Conservation (phyloP, 345 rosid genomes). For the Trapa bicornis region DNA sequence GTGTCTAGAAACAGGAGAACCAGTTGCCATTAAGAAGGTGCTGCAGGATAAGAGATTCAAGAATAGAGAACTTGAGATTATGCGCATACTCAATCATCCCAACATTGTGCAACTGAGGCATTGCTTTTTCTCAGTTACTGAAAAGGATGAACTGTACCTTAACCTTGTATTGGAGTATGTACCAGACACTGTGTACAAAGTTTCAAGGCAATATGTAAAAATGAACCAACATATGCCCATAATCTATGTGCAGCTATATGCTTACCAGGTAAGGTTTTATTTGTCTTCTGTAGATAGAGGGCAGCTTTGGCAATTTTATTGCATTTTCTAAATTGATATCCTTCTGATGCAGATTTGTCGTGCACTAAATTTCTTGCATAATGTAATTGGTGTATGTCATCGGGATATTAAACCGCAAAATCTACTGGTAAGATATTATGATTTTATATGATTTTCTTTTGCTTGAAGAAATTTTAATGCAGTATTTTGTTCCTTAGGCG, state of each 20-base stretch:
- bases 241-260: conserved; percentile 60
- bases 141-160: conserved; percentile 81
- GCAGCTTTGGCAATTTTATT: background rate
- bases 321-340: conserved; percentile 2
- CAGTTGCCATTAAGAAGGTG: conserved; percentile 91
- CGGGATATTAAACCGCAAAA: conserved; percentile 99
- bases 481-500: background rate
- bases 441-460: background rate
- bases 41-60: conserved; percentile 93
- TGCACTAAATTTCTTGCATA: conserved; percentile 81
- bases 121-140: conserved; percentile 85
- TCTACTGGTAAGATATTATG: conserved; percentile 51
- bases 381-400: conserved; percentile 83
- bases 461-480: background rate
- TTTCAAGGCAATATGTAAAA: conserved; percentile 63
- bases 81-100: conserved; percentile 78
- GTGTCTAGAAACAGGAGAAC: conserved; percentile 70
- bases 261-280: conserved; percentile 47
- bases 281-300: background rate
- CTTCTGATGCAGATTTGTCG: conserved; percentile 61
- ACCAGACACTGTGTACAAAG: conserved; percentile 83
- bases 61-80: conserved; percentile 94
- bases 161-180: conserved; percentile 90
- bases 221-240: conserved; percentile 50
- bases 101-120: conserved; percentile 76